Evolutionary conservation across 75 land plant genomes (phyloP).

Genomic region (Cupressus sempervirens): DNA sequence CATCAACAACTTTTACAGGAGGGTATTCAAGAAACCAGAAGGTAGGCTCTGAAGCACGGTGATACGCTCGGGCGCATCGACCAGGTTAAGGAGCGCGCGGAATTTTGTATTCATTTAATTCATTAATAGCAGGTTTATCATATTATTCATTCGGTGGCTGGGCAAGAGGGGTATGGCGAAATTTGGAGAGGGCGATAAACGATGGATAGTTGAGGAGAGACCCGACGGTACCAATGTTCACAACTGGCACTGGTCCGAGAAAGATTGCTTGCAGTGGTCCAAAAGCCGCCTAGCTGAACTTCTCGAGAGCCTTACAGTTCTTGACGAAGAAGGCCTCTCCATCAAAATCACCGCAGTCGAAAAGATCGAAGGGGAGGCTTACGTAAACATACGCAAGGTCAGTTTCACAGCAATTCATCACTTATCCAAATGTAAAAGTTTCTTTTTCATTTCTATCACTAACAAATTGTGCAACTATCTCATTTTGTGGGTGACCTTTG

Average conservation of each 20-base stretch:
- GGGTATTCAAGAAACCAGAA: no score
- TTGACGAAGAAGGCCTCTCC: constrained; percentile 64
- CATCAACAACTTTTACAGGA: no score
- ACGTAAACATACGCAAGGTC: constrained; percentile 81
- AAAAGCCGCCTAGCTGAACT: constrained; percentile 50
- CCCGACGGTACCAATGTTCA: constrained; percentile 95
- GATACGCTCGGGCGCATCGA: no score
- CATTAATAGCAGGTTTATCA: no score
- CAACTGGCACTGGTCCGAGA: constrained; percentile 99
- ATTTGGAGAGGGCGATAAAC: constrained; percentile 95
- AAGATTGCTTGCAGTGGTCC: constrained; percentile 85
- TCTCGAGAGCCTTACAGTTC: constrained; percentile 50
- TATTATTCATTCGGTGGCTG: not conserved
- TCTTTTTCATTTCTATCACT: not conserved
- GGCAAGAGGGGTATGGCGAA: constrained; percentile 61
- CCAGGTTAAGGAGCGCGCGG: no score
- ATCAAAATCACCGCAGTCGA: constrained; percentile 57
- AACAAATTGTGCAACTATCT: not conserved
- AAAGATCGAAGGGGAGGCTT: constrained; percentile 90
- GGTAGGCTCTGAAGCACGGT: no score
- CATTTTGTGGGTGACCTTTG: not conserved
- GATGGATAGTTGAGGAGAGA: constrained; percentile 96
- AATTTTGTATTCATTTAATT: no score
- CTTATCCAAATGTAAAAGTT: not conserved
- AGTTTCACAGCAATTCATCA: not conserved